Evolutionary conservation across 2,329 filamentous ascomycete species (phyloP), one percentile per base, ranked within the genome.

Genomic region (Colletotrichum abscissum): DNA sequence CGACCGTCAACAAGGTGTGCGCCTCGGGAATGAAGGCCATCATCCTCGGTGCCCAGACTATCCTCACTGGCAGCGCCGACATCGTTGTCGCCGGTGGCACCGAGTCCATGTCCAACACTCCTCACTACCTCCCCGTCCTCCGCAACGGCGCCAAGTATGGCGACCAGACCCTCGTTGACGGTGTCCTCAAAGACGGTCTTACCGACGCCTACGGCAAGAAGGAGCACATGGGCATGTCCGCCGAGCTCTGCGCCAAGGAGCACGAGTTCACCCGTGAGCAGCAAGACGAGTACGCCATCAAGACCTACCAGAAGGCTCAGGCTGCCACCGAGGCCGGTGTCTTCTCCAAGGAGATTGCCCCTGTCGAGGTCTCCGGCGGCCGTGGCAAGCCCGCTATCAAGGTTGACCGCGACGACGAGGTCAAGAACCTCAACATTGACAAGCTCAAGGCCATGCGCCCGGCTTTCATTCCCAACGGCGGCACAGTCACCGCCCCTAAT

Each of bases 1-100:
- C 97, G 58, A 97, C 95, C 65, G 91, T 99, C 81, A 99, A 99
- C 92, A 99, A 99, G 88, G 97, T 99, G 82, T 99, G 97, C 90
- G 97, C 97, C 76, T 98, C 95, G 11, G 92, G 93, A 57, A 88
- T 98, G 82, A 99, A 99, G 89, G 94, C 97, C 78, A 93, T 99
- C 81, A 95, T 98, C 77, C 90, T 99, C 74, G 97, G 94, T 78
- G 94, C 96, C 64, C 97, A 98, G 86, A 98, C 96, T 79, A 99
- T 99, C 87, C 95, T 98, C 84, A 97, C 95, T 67, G 96, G 97
- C 78, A 98, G 95, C 82, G 96, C 96, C 76, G 92, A 94, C 78
- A 92, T 98, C 77, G 92, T 99, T 76, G 95, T 99, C 73, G 97
- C 95, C 76, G 97, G 95, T 81, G 97, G 97, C 78, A 92, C 96